A percentile compares a stretch with the other conserved stretches of the same genome.
Conservation (phyloP, 495 filamentous ascomycete genomes). For the Venustampulla echinocandica region DNA sequence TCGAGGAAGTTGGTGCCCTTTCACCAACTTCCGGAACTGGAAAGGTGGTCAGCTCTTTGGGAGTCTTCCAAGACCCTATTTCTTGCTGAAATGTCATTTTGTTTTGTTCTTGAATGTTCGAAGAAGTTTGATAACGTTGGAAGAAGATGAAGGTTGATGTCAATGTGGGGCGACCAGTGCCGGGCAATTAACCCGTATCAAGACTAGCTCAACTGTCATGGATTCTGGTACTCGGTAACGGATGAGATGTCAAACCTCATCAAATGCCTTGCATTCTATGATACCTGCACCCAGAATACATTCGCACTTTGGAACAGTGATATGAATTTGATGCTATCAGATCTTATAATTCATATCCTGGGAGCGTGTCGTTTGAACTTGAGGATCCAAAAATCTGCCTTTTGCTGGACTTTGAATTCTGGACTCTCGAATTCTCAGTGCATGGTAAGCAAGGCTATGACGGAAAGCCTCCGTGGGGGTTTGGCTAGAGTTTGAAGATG, state of each 20-base stretch:
- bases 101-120: background rate
- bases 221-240: background rate
- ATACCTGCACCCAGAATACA: too few species aligned
- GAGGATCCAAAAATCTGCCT: too few species aligned
- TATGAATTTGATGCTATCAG: too few species aligned
- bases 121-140: background rate
- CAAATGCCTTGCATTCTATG: background rate
- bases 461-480: too few species aligned
- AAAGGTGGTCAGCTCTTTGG: conserved; percentile 23
- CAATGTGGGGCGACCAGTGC: background rate
- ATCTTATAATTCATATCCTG: too few species aligned
- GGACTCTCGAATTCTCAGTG: too few species aligned
- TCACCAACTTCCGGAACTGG: conserved; percentile 34
- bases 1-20: conserved; percentile 37
- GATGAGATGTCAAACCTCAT: background rate
- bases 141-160: background rate
- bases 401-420: too few species aligned
- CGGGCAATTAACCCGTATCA: background rate
- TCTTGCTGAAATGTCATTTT: conserved; percentile 25
- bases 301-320: too few species aligned
- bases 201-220: background rate
- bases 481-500: too few species aligned
- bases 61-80: conserved; percentile 27
- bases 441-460: too few species aligned
- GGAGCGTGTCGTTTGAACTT: too few species aligned